phyloP scores from a whole-genome alignment of 2,329 filamentous ascomycete species.

The Aspergillus phoenicis region DNA sequence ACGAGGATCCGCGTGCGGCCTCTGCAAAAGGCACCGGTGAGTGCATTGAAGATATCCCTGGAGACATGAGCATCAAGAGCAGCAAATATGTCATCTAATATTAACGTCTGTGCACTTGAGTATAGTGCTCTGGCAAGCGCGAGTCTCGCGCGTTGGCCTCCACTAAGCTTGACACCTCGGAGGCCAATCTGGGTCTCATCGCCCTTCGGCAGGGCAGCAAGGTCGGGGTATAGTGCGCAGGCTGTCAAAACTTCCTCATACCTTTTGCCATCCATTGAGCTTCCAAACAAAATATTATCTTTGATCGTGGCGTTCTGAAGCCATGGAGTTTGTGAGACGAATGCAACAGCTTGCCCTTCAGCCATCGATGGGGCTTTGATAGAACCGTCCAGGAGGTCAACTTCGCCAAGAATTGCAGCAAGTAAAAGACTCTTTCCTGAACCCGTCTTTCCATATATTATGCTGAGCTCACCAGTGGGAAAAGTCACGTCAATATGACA shows the following conservation, averaged over 20 bases:
- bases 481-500: conserved; percentile 66
- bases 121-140: background rate
- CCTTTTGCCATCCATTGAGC: background rate
- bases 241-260: background rate
- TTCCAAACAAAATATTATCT: background rate
- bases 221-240: background rate
- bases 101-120: background rate
- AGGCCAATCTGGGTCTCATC: conserved; percentile 1
- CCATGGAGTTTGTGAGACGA: conserved; percentile 1
- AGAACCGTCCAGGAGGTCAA: background rate
- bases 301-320: background rate
- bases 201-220: background rate
- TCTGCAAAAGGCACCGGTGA: background rate
- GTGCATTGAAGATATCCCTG: background rate
- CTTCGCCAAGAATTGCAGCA: conserved; percentile 70
- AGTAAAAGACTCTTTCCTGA: conserved; percentile 75
- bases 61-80: conserved; percentile 1
- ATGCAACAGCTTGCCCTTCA: background rate
- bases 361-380: background rate
- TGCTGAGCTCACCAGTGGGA: conserved; percentile 67
- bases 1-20: background rate
- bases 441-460: conserved; percentile 75
- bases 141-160: conserved; percentile 1
- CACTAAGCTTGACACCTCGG: conserved; percentile 1
- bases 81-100: background rate